Base-by-base conservation (phyloP, 2,329 filamentous ascomycete genomes). In the Emergomyces africanus region DNA sequence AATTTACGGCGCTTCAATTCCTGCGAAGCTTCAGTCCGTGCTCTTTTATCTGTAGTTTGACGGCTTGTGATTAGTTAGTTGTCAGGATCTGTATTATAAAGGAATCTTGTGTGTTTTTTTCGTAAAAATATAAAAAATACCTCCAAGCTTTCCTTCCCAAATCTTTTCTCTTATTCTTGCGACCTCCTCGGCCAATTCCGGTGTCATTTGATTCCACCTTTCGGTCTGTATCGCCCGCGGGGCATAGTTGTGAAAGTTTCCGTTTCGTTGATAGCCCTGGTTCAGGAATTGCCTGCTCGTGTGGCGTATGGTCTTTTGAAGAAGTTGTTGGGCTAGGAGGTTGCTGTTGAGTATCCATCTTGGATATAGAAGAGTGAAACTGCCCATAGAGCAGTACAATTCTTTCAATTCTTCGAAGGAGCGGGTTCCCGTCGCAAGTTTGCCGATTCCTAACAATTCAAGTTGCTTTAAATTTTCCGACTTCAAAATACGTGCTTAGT, bases 81-180 rank as follows among this genome's bases (percentile, higher is more conserved):
- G 61, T 41, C 15, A n/a, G 20, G 37, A 57, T 65, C 65, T 18
- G 62, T 42, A 39, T n/a, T n/a, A n/a, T n/a, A 57, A 48, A 59
- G 14, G 57, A 30, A 30, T 30, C 30, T 6, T 30, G 30, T 6
- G 3, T 30, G 3, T 30, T 3, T 30, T 30, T 3, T 30, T 30
- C 3, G 3, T 30, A 3, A 30, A 30, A 30, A 30, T 30, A 18
- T 25, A 46, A 53, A 64, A 39, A 33, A 20, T 77, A 87, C 85
- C 79, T 79, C 74, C 82, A 85, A 70, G 85, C 83, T 62, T 76
- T 77, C 72, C 85, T 77, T 66, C 85, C 85, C 81, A 86, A 75
- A 81, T 86, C 81, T 71, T 78, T 78, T 70, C 81, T 85, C 81
- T 83, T 84, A 79, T 77, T 75, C 70, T 73, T 69, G 65, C 70